Percentiles rank a stretch among this genome's conserved stretches.
phyloP scores from a whole-genome alignment of 306 rosid species.

The Vicia faba region DNA sequence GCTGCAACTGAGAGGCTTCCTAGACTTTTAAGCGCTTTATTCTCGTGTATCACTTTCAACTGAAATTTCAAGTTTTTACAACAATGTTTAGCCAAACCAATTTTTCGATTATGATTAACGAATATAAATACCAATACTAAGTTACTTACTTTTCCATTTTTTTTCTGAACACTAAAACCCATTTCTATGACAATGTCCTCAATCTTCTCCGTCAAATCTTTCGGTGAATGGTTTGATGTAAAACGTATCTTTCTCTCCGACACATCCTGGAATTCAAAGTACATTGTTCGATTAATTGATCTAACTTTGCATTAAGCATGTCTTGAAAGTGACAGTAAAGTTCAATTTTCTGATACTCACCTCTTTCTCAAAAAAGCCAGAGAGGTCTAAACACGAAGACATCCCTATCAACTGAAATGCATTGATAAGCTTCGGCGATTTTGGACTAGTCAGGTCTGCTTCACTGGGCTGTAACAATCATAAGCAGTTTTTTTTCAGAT shows the following conservation, averaged over 20 bases:
- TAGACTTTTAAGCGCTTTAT: slow-evolving; percentile 46
- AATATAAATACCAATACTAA: background rate
- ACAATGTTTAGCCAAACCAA: slow-evolving; percentile 13
- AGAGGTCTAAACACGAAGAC: slow-evolving; percentile 83
- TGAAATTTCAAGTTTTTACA: slow-evolving; percentile 39
- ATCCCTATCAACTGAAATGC: slow-evolving; percentile 93
- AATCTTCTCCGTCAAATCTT: slow-evolving; percentile 67
- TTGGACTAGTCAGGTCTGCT: slow-evolving; percentile 47
- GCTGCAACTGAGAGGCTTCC: slow-evolving; percentile 64
- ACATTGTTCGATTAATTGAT: background rate
- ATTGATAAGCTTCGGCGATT: slow-evolving; percentile 61
- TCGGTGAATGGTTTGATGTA: slow-evolving; percentile 75
- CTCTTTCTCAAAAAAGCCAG: slow-evolving; percentile 96
- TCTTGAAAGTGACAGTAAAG: background rate
- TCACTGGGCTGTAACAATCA: slow-evolving; percentile 53
- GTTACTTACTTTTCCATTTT: slow-evolving; percentile 70
- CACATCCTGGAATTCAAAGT: slow-evolving; percentile 57
- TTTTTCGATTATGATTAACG: background rate
- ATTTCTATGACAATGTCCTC: slow-evolving; percentile 69
- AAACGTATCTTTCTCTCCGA: slow-evolving; percentile 90
- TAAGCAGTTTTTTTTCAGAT: slow-evolving; percentile 5
- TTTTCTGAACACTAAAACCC: slow-evolving; percentile 80
- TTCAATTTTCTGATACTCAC: slow-evolving; percentile 34
- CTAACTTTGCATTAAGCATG: background rate
- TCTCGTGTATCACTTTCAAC: slow-evolving; percentile 75